These are phyloP conservation scores for Neltuma alba DNA, from an alignment of 306 rosid genomes.

Conservation along the genomic window DNA sequence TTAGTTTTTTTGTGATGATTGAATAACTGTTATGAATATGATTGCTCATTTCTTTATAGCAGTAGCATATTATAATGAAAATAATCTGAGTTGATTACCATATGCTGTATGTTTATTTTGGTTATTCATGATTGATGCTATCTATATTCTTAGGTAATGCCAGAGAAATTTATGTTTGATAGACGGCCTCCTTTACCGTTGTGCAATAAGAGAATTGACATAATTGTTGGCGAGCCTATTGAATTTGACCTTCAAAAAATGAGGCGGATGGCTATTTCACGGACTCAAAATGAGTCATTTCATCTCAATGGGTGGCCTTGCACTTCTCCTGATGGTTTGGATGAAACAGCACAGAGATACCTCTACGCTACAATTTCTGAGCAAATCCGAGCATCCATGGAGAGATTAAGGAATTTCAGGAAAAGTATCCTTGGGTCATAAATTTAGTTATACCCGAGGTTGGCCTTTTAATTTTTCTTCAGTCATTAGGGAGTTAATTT, in stretches of 20 bases:
- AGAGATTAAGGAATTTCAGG: conserved; percentile 28
- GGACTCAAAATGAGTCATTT: conserved; percentile 46
- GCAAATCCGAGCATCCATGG: conserved; percentile 69
- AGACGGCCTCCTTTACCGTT: conserved; percentile 83
- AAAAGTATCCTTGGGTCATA: not conserved
- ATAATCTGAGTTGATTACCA: conserved; percentile 20
- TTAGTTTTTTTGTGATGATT: not conserved
- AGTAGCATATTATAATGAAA: not conserved
- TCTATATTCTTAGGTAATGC: conserved; percentile 75
- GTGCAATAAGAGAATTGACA: conserved; percentile 66
- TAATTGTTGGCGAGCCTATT: conserved; percentile 81
- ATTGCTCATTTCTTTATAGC: conserved; percentile 17
- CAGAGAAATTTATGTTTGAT: conserved; percentile 69
- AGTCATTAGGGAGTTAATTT: not conserved
- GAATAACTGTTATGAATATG: not conserved
- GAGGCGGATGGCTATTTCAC: conserved; percentile 64
- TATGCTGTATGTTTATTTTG: conserved; percentile 34
- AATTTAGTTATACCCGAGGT: not conserved
- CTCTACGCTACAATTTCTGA: conserved; percentile 71
- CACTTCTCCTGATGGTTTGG: conserved; percentile 51
- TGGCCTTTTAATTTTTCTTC: not conserved
- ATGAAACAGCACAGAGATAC: conserved; percentile 79
- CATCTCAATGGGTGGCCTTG: conserved; percentile 69
- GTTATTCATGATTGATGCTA: conserved; percentile 31
- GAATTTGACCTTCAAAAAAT: conserved; percentile 66